Evolutionary conservation across 768 basidiomycete genomes (phyloP).

Genomic region (Tulasnella sp.): DNA sequence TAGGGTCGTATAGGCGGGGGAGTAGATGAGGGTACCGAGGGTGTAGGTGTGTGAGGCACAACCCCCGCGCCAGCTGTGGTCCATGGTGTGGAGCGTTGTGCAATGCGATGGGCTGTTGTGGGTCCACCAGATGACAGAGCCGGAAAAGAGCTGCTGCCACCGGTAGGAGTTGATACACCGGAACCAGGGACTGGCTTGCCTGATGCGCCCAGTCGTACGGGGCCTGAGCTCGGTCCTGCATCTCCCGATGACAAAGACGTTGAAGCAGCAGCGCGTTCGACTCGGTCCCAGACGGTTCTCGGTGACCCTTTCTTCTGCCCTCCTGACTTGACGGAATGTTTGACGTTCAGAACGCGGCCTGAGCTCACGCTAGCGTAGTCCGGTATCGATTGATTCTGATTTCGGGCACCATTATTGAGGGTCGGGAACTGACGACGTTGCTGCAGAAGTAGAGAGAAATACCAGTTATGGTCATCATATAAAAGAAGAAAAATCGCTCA

Average conservation of each 20-base stretch:
- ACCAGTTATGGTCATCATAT: neutral
- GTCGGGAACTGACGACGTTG: conserved; percentile 82
- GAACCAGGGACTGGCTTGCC: conserved; percentile 24
- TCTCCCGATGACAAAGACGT: conserved; percentile 34
- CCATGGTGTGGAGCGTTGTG: neutral
- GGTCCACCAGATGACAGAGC: neutral
- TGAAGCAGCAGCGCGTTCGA: conserved; percentile 63
- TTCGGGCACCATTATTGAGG: conserved; percentile 34
- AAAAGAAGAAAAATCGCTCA: neutral
- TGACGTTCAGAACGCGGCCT: conserved; percentile 75
- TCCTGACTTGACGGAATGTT: conserved; percentile 54
- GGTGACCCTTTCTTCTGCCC: conserved; percentile 39
- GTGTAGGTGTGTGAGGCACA: conserved; percentile 30
- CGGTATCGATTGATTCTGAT: conserved; percentile 24
- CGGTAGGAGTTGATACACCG: conserved; percentile 13
- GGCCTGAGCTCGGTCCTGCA: conserved; percentile 18
- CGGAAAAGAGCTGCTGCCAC: conserved; percentile 14
- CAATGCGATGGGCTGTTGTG: conserved; percentile 34
- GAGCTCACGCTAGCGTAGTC: conserved; percentile 68
- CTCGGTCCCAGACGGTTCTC: conserved; percentile 72
- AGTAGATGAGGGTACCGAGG: conserved; percentile 7
- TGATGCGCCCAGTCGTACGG: conserved; percentile 15
- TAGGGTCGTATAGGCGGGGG: conserved; percentile 20
- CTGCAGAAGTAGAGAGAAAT: conserved; percentile 29
- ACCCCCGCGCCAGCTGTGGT: neutral